Conservation (phyloP, 2,329 filamentous ascomycete species). For the Arthrobotrys sphaeroides region DNA sequence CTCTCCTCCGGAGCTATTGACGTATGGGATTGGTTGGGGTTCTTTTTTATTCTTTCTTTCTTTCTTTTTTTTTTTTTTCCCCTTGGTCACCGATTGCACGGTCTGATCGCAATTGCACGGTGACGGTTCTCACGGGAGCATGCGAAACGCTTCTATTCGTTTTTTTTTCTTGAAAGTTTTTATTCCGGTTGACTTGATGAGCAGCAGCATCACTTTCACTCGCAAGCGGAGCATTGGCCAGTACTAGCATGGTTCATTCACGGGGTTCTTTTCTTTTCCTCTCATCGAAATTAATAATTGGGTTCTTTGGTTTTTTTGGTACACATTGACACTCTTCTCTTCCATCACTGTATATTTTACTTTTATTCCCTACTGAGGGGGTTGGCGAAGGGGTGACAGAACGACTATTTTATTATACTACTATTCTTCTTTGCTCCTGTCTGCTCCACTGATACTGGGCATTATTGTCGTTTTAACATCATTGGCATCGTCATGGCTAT, state of each 20-base stretch:
- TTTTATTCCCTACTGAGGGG: not conserved
- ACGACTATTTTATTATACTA: not conserved
- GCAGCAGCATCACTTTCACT: constrained; percentile 18
- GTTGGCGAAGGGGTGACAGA: constrained; percentile 15
- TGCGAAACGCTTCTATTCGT: constrained; percentile 16
- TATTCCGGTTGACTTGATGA: constrained; percentile 1
- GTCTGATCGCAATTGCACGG: not conserved
- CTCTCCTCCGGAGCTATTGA: not conserved
- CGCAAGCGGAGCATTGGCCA: constrained; percentile 14
- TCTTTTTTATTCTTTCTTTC: constrained; percentile 5
- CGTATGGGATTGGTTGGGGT: not conserved
- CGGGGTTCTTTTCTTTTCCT: not conserved
- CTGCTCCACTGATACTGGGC: not conserved
- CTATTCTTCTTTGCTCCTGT: not conserved
- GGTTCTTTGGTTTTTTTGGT: constrained; percentile 5
- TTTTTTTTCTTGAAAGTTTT: not conserved
- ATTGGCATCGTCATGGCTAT: not conserved
- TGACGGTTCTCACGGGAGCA: constrained; percentile 27
- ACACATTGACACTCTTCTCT: constrained; percentile 16
- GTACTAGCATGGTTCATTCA: constrained; percentile 8
- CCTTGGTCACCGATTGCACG: too few relatives aligned
- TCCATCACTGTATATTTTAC: constrained; percentile 29
- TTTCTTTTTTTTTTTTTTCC: not conserved
- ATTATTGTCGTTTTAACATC: not conserved
- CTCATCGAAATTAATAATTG: not conserved